Evolutionary conservation across 75 land plant species (phyloP), one percentile per base, ranked within the genome.

Genomic region (Pinus tabuliformis): DNA sequence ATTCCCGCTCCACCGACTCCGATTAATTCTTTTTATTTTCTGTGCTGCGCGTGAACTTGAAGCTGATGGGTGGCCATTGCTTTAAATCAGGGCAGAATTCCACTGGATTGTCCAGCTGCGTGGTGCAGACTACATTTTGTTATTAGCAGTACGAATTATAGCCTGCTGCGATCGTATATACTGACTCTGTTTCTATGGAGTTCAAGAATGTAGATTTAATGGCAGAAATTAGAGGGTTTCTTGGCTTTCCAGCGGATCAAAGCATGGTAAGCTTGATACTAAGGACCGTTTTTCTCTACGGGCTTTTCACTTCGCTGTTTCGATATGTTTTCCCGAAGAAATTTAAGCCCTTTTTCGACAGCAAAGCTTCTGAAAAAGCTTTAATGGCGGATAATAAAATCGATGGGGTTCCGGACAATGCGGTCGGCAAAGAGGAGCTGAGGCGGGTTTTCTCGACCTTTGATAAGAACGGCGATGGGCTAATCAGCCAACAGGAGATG

Each of bases 401-500:
- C 6, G 8, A 60, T 7, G 21, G 57, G 15, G 36, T 18, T 0
- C 8, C 18, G 5, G 24, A 26, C 39, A 14, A 21, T 8, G 73
- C 26, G 5, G 57, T 22, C 5, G 72, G 73, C 13, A 56, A 78
- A 30, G 75, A 8, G 4, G 92, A 88, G 75, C 79, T 93, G 5
- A 57, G 71, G 76, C 68, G 62, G 58, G 84, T 89, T 8, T 94
- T 94, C 81, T 62, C 80, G 18, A 84, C 83, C 39, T 94, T 92
- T 76, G 97, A 94, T 77, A 79, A 81, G 58, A 89, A 94, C 82
- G 83, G 85, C 15, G 97, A 94, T 68, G 97, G 96, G 14, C 73
- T 78, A 76, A 88, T 94, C 79, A 86, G 89, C 33, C 42, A 75
- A 57, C 17, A 79, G 12, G 97, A 94, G 88, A 81, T 94, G n/a